These are phyloP conservation scores for Colletotrichum salicis DNA, from an alignment of 2,329 filamentous ascomycete genomes.

Conservation along the genomic window DNA sequence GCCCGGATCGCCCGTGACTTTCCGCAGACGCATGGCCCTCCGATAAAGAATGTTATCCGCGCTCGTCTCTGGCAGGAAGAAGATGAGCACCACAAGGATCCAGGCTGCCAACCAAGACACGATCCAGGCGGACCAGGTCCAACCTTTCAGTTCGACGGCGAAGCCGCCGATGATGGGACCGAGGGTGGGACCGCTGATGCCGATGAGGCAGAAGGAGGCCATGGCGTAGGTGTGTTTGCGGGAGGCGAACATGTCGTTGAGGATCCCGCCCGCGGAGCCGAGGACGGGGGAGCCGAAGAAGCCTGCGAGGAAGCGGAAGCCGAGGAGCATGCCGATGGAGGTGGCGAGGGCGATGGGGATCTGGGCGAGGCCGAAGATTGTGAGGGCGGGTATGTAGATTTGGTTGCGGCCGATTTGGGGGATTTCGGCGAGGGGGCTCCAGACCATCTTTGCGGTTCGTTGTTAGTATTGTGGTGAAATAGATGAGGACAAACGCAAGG, in stretches of 20 bases:
- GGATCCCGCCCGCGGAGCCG: conserved; percentile 15
- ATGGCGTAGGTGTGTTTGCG: conserved; percentile 29
- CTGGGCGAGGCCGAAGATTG: conserved; percentile 33
- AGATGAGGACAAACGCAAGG: no score
- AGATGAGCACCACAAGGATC: conserved; percentile 36
- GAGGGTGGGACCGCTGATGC: conserved; percentile 25
- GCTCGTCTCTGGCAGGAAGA: conserved; percentile 41
- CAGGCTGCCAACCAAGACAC: conserved; percentile 34
- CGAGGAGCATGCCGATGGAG: conserved; percentile 35
- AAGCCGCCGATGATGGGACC: conserved; percentile 32
- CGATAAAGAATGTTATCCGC: conserved; percentile 39
- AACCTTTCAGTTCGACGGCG: conserved; percentile 32
- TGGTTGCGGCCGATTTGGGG: conserved; percentile 36
- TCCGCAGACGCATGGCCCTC: conserved; percentile 36
- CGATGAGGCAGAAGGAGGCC: conserved; percentile 15
- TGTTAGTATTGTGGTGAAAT: no score
- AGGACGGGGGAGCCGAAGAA: conserved; percentile 36
- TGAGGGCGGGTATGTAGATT: conserved; percentile 35
- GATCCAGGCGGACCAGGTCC: conserved; percentile 41
- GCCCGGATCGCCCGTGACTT: conserved; percentile 30
- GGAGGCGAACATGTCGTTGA: conserved; percentile 17
- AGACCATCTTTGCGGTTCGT: conserved; percentile 22
- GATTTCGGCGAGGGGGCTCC: conserved; percentile 37
- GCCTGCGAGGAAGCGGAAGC: conserved; percentile 37
- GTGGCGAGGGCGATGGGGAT: conserved; percentile 33